A percentile compares a stretch with the other conserved stretches of the same genome.
Evolutionary conservation across 164 flowering plant species (phyloP).

Genomic region (Nelumbo lutea): DNA sequence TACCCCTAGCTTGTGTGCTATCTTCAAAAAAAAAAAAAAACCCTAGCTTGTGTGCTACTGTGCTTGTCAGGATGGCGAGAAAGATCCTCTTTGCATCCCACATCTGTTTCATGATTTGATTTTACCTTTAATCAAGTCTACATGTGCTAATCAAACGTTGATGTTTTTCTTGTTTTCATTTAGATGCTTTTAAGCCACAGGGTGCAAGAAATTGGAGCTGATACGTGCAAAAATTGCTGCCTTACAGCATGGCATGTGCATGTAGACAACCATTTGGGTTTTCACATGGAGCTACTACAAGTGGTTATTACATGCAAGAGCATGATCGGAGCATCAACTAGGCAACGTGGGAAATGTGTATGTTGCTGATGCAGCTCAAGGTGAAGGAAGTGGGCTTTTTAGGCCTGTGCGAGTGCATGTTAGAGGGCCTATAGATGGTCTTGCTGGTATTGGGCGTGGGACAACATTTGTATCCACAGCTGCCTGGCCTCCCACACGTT

Average conservation of each 20-base stretch:
- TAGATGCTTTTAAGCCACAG: conserved; percentile 90
- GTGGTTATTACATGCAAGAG: conserved; percentile 70
- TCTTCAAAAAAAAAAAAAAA: not conserved
- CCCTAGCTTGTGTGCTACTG: not conserved
- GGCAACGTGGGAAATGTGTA: conserved; percentile 60
- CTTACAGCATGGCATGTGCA: conserved; percentile 55
- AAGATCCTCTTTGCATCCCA: not conserved
- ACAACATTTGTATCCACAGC: conserved; percentile 64
- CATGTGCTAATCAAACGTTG: not conserved
- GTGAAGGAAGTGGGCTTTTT: conserved; percentile 60
- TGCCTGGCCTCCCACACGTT: conserved; percentile 87
- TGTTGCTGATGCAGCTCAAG: conserved; percentile 59
- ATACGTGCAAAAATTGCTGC: conserved; percentile 86
- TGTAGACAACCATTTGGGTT: conserved; percentile 74
- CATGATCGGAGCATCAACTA: conserved; percentile 52
- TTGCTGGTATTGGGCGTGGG: conserved; percentile 97
- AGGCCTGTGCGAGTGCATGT: conserved; percentile 90
- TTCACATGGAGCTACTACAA: conserved; percentile 45
- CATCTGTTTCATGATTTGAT: not conserved
- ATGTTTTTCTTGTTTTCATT: conserved; percentile 14
- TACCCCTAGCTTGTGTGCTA: not conserved
- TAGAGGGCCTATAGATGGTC: conserved; percentile 86
- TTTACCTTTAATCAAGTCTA: not conserved
- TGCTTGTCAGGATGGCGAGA: not conserved
- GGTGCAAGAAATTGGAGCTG: conserved; percentile 86